These are phyloP conservation scores for Arctium lappa DNA, from an alignment of 129 eudicot genomes.

Conservation along the genomic window DNA sequence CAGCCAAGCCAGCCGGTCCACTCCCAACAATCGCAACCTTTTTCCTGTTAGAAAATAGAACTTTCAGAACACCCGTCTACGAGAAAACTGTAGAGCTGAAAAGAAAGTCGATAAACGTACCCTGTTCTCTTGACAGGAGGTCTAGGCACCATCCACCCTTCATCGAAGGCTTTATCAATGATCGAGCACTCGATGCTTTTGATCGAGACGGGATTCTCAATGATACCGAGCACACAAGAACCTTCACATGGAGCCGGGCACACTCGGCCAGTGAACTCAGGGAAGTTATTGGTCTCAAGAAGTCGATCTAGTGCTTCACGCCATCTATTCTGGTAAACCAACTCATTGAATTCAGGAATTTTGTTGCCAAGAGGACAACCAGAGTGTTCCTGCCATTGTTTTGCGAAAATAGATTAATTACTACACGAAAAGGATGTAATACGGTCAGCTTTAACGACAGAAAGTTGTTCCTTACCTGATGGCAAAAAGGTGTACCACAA, in stretches of 20 bases:
- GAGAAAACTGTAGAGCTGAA: not conserved
- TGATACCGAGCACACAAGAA: constrained; percentile 95
- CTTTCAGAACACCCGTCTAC: not conserved
- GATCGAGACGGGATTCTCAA: constrained; percentile 96
- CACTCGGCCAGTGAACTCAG: constrained; percentile 98
- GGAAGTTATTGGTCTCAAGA: constrained; percentile 94
- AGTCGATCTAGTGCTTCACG: constrained; percentile 96
- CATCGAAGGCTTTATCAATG: constrained; percentile 94
- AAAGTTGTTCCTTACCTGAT: constrained; percentile 56
- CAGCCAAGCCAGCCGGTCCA: constrained; percentile 99
- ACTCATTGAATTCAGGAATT: constrained; percentile 93
- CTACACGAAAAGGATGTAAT: not conserved
- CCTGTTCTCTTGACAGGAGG: constrained; percentile 86
- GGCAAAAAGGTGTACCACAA: constrained; percentile 98
- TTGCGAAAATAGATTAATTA: not conserved
- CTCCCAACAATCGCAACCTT: constrained; percentile 87
- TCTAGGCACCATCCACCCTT: constrained; percentile 99
- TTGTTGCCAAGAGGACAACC: constrained; percentile 99
- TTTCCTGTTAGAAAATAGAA: constrained; percentile 48
- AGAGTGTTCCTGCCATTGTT: constrained; percentile 65
- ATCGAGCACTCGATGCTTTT: constrained; percentile 93
- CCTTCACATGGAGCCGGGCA: constrained; percentile 99
- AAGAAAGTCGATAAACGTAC: constrained; percentile 32
- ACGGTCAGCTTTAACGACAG: not conserved
- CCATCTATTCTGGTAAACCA: constrained; percentile 98